Conservation (phyloP, 768 basidiomycete species). For the Mycena filopes region DNA sequence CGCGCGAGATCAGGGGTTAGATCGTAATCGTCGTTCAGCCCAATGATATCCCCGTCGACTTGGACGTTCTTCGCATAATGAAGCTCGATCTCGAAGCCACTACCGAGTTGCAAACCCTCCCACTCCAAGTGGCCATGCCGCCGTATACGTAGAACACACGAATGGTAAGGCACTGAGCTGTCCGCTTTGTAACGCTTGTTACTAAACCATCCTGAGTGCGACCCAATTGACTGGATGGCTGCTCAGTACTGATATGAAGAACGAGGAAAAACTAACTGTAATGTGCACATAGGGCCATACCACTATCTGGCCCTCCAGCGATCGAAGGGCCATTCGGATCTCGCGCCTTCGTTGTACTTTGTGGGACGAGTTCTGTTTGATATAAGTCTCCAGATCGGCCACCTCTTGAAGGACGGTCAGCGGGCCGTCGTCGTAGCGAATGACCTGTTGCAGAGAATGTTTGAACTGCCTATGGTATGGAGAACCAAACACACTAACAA, state of each 20-base stretch:
- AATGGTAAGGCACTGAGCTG: constrained; percentile 56
- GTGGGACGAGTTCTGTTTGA: constrained; percentile 67
- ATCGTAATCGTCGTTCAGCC: constrained; percentile 73
- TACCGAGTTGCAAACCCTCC: constrained; percentile 67
- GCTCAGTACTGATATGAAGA: constrained; percentile 14
- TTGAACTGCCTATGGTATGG: too few relatives aligned
- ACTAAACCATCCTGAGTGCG: constrained; percentile 56
- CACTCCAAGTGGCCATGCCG: constrained; percentile 62
- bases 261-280: constrained; percentile 48
- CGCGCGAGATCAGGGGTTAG: constrained; percentile 70
- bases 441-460: constrained; percentile 54
- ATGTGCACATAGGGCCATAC: constrained; percentile 72
- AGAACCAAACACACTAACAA: constrained; percentile 53
- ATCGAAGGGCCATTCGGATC: constrained; percentile 70
- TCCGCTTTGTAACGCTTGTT: constrained; percentile 61
- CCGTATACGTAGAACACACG: constrained; percentile 61
- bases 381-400: constrained; percentile 65
- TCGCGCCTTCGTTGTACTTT: constrained; percentile 62
- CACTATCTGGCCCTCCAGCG: constrained; percentile 71
- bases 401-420: constrained; percentile 57
- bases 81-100: constrained; percentile 74
- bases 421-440: constrained; percentile 74
- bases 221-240: constrained; percentile 56
- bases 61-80: constrained; percentile 63
- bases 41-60: constrained; percentile 63